Base-by-base conservation (phyloP, 495 filamentous ascomycete genomes). In the Pyrenopolyporus hunteri region DNA sequence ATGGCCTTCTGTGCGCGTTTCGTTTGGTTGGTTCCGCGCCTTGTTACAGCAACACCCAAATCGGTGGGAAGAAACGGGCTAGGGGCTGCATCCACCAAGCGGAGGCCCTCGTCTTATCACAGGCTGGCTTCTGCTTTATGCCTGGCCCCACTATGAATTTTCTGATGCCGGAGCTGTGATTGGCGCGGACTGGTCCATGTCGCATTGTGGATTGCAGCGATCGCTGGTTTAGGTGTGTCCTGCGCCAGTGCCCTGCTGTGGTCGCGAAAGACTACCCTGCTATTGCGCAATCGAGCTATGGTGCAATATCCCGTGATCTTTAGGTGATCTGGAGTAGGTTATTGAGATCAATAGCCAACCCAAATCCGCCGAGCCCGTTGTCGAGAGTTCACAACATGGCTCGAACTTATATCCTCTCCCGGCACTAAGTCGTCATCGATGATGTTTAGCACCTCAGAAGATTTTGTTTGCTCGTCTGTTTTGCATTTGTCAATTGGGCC, bases 271-370 rank as follows among this genome's bases (percentile, higher is more conserved):
- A 64, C 23, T 60, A 50, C 58, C 59, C 57, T 69, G 69, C 69
- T 36, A 71, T 71, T 42, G 69, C 69, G 69, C 69, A 64, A 71
- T 71, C 66, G 56, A 54, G 55, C 63, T 65, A 71, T 71, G 69
- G 66, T 63, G 69, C 69, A 71, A 71, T 71, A 69, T 46, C 69
- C 62, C 69, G 69, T 71, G 69, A 71, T 71, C 65, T 69, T 71
- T 57, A 66, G 57, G 69, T 71, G 69, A 71, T 71, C 62, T 56
- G 57, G 63, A 33, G 54, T 55, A 50, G 44, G 47, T 37, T 35
- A 56, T 44, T 31, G 51, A 58, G 55, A 59, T 60, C 42, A 60
- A 65, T 56, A 60, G 44, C 31, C 31, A 44, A 57, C 49, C 56
- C 56, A 58, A 49, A 50, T 63, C 56, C 65, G 58, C 49, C 57